phyloP scores from a whole-genome alignment of 2,329 filamentous ascomycete genomes.

The Exophiala oligosperma region DNA sequence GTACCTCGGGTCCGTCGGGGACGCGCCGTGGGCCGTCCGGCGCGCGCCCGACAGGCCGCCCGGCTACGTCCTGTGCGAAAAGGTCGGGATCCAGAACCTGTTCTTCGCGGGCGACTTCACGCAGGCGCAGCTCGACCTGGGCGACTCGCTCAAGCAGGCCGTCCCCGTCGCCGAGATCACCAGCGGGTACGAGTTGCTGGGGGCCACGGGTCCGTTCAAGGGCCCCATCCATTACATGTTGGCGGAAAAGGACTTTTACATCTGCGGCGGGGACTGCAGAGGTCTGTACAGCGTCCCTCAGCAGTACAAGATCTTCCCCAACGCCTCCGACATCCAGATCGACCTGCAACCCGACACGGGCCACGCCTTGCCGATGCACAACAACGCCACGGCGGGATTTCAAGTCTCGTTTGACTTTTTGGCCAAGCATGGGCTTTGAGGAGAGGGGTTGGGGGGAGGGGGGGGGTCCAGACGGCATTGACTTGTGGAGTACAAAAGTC shows the following conservation, averaged over 20 bases:
- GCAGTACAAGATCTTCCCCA: slow-evolving; percentile 32
- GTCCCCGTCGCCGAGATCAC: slow-evolving; percentile 23
- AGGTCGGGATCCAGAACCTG: slow-evolving; percentile 22
- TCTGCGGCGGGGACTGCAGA: slow-evolving; percentile 41
- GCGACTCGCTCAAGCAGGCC: slow-evolving; percentile 23
- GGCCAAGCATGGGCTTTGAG: slow-evolving; percentile 20
- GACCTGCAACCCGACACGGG: slow-evolving; percentile 40
- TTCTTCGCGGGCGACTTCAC: slow-evolving; percentile 26
- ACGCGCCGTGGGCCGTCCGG: slow-evolving; percentile 16
- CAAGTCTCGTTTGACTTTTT: slow-evolving; percentile 31
- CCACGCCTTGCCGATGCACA: slow-evolving; percentile 37
- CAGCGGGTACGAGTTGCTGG: slow-evolving; percentile 26
- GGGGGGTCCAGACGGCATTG: too few species aligned
- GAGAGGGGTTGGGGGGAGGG: too few species aligned
- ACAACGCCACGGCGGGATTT: slow-evolving; percentile 38
- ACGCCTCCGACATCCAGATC: slow-evolving; percentile 29
- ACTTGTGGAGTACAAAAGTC: too few species aligned
- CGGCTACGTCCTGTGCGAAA: slow-evolving; percentile 16
- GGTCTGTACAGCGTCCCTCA: slow-evolving; percentile 19
- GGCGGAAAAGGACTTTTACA: slow-evolving; percentile 36
- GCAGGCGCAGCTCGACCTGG: slow-evolving; percentile 21
- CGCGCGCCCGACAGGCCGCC: slow-evolving; percentile 11
- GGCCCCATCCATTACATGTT: slow-evolving; percentile 37
- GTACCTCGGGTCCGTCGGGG: slow-evolving; percentile 13
- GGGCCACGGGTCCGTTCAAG: slow-evolving; percentile 32